Base-by-base conservation (phyloP, 768 basidiomycete species). In the Tricholoma matsutake region DNA sequence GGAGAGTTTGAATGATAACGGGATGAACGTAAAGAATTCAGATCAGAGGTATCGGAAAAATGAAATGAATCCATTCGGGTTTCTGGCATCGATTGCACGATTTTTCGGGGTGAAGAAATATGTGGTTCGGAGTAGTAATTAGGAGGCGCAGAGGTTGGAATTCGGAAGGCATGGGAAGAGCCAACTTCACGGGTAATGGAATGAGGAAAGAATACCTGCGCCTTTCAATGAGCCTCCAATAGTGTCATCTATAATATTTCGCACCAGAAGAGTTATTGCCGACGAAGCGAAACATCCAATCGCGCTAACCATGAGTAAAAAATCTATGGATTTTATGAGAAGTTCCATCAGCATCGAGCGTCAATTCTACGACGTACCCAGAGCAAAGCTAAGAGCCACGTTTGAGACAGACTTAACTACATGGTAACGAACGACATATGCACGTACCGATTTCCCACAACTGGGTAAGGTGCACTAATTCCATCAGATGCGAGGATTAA, bases 211-310 rank as follows among this genome's bases (percentile, higher is more conserved):
- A 91, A 91, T 45, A 91, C 82, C 88, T 90, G 53, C 8, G 16
- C 52, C 53, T n/a, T 10, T 49, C 31, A 31, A 9, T 67, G 61
- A 35, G 56, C 37, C 18, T 43, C 32, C 22, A 54, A 62, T 20
- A 20, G 35, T 7, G 60, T 28, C 58, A 29, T 22, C 54, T 31
- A 53, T 47, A 22, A 41, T n/a, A 28, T 59, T 22, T 72, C 86
- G 68, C 67, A 91, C 91, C 32, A 93, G 78, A 32, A 94, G 79
- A 3, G 92, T 94, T 22, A 93, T 89, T 16, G 85, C 85, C 25
- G 91, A 91, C 3, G 91, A 93, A 20, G 91, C 79, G 67, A 92
- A 86, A 65, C 87, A 87, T 13, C 91, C 91, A 31, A 93, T 81
- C 16, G 81, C 90, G 20, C 84, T 86, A 57, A 87, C 65, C 84